These are phyloP conservation scores for Flueggea neowawraea DNA, from an alignment of 441 rosid genomes.

Conservation along the genomic window DNA sequence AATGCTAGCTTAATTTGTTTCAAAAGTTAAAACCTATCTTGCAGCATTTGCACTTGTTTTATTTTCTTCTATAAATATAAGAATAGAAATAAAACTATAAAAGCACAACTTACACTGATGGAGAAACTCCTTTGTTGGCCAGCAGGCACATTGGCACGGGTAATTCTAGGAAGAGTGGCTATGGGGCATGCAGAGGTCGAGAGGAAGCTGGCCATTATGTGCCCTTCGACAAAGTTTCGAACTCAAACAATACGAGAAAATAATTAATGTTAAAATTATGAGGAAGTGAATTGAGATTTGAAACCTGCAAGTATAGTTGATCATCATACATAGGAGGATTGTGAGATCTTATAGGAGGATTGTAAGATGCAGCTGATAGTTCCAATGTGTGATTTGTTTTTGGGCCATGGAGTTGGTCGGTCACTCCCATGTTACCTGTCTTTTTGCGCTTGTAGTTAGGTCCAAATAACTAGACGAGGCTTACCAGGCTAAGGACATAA, in stretches of 20 bases:
- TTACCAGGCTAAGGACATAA: no score
- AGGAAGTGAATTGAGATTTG: not conserved
- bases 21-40: no score
- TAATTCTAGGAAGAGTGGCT: slow-evolving; percentile 16
- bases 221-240: not conserved
- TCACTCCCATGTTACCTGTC: slow-evolving; percentile 16
- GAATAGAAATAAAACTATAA: not conserved
- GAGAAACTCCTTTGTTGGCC: slow-evolving; percentile 28
- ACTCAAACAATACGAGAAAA: not conserved
- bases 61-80: no score
- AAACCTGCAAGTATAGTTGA: slow-evolving; percentile 1
- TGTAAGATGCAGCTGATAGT: slow-evolving; percentile 20
- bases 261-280: not conserved
- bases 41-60: no score
- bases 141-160: slow-evolving; percentile 13
- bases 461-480: not conserved
- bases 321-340: slow-evolving; percentile 10
- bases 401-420: slow-evolving; percentile 27
- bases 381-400: slow-evolving; percentile 23
- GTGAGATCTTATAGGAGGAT: not conserved
- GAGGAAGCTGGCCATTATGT: slow-evolving; percentile 35
- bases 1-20: no score
- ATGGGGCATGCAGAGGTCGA: slow-evolving; percentile 25
- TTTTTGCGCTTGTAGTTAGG: slow-evolving; percentile 17
- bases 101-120: slow-evolving; percentile 20